These are phyloP conservation scores for Pythium graminicola DNA, from an alignment of 352 stramenopile genomes.

Conservation along the genomic window DNA sequence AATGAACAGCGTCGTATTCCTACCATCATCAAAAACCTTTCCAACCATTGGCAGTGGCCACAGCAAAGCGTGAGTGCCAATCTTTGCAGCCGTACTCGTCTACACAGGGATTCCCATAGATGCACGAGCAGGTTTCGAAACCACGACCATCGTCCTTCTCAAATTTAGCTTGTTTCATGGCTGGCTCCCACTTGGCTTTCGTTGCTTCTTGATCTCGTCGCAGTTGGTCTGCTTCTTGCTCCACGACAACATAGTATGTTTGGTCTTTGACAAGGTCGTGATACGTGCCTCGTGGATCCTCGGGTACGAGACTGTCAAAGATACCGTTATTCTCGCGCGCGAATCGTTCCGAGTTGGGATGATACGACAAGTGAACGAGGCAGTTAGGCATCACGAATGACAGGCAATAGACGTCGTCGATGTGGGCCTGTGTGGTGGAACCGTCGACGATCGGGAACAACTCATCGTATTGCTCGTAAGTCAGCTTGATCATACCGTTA, in stretches of 20 bases:
- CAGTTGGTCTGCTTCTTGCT: conserved; percentile 70
- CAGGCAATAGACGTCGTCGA: conserved; percentile 85
- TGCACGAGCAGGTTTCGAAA: conserved; percentile 83
- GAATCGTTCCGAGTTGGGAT: conserved; percentile 47
- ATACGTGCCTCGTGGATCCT: conserved; percentile 71
- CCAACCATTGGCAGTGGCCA: conserved; percentile 86
- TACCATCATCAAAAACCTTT: conserved; percentile 62
- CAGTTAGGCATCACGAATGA: conserved; percentile 88
- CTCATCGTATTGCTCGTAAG: conserved; percentile 88
- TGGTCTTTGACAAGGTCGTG: conserved; percentile 52
- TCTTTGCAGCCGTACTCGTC: conserved; percentile 88
- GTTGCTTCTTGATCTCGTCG: conserved; percentile 54
- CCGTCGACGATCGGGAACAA: conserved; percentile 72
- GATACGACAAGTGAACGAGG: conserved; percentile 56
- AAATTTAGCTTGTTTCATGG: conserved; percentile 28
- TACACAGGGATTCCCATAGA: conserved; percentile 87
- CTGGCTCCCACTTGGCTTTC: conserved; percentile 40
- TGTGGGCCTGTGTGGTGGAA: conserved; percentile 56
- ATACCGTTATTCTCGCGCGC: conserved; percentile 38
- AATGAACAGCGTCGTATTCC: neutral
- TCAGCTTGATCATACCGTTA: conserved; percentile 64
- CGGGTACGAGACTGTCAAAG: conserved; percentile 50
- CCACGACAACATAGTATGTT: conserved; percentile 81
- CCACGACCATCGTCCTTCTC: conserved; percentile 52
- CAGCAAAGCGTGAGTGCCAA: conserved; percentile 76